A percentile compares a stretch with the other conserved stretches of the same genome.
Evolutionary conservation across 176 grass and related monocot species (phyloP).

Genomic region (Oryza rufipogon): DNA sequence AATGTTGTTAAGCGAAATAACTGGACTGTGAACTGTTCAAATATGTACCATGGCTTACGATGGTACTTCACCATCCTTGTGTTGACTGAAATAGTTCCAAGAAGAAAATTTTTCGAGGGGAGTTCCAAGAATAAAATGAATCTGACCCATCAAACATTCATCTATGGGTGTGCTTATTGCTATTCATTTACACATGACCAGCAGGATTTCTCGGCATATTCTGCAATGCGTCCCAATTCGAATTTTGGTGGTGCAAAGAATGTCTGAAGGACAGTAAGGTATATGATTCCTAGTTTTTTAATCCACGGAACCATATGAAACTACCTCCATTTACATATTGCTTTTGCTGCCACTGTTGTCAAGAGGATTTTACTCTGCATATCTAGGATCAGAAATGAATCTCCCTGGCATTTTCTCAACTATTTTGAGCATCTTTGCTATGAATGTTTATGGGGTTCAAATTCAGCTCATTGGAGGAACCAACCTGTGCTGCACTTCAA

Average conservation of each 20-base stretch:
- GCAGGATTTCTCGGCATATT: constrained; percentile 71
- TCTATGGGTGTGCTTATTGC: constrained; percentile 13
- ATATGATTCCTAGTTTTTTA: background rate
- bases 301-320: background rate
- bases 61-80: background rate
- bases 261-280: constrained; percentile 50
- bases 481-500: background rate
- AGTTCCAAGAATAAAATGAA: background rate
- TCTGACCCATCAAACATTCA: constrained; percentile 12
- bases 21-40: constrained; percentile 3
- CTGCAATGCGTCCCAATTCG: constrained; percentile 49
- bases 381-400: constrained; percentile 25
- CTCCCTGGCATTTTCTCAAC: constrained; percentile 19
- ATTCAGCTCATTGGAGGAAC: background rate
- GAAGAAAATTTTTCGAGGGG: background rate
- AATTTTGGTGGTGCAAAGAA: constrained; percentile 74
- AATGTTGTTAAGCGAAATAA: constrained; percentile 10
- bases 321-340: constrained; percentile 5
- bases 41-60: background rate
- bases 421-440: background rate
- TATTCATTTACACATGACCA: constrained; percentile 37
- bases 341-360: constrained; percentile 13
- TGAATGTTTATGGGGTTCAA: background rate
- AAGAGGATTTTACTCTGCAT: constrained; percentile 8
- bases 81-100: background rate